These are phyloP conservation scores for Colletotrichum chlorophyti DNA, from an alignment of 2,329 filamentous ascomycete genomes.

Conservation along the genomic window DNA sequence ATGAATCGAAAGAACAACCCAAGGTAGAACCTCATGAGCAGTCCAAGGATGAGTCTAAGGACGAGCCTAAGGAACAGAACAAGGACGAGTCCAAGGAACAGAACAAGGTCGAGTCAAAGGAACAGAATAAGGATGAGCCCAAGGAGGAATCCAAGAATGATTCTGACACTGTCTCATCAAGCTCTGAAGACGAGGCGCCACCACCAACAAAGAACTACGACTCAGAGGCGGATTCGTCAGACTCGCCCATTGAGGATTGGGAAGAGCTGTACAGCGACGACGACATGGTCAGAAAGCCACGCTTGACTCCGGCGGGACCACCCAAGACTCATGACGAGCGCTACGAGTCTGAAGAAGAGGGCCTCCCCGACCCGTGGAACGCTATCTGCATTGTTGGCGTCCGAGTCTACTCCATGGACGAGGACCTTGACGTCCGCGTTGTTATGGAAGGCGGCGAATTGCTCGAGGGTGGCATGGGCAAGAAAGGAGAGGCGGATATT, in stretches of 20 bases:
- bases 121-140: slow-evolving; percentile 23
- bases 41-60: not conserved
- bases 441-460: slow-evolving; percentile 63
- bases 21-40: not conserved
- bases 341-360: slow-evolving; percentile 64
- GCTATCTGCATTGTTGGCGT: slow-evolving; percentile 67
- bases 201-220: slow-evolving; percentile 32
- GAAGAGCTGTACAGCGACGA: slow-evolving; percentile 66
- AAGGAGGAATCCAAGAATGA: slow-evolving; percentile 25
- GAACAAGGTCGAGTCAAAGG: slow-evolving; percentile 18
- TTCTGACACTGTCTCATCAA: slow-evolving; percentile 21
- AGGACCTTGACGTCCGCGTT: slow-evolving; percentile 58
- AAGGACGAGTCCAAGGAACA: slow-evolving; percentile 22
- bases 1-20: not conserved
- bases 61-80: not conserved
- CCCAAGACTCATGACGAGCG: slow-evolving; percentile 40
- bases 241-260: slow-evolving; percentile 66
- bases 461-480: slow-evolving; percentile 62
- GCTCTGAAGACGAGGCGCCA: no score
- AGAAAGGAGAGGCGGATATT: slow-evolving; percentile 61
- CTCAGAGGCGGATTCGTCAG: slow-evolving; percentile 62
- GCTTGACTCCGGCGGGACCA: slow-evolving; percentile 44
- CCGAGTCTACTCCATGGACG: slow-evolving; percentile 66
- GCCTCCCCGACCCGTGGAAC: slow-evolving; percentile 65
- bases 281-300: slow-evolving; percentile 61